Evolutionary conservation across 768 basidiomycete species (phyloP).

Genomic region (Hygrophorus pudorinus): DNA sequence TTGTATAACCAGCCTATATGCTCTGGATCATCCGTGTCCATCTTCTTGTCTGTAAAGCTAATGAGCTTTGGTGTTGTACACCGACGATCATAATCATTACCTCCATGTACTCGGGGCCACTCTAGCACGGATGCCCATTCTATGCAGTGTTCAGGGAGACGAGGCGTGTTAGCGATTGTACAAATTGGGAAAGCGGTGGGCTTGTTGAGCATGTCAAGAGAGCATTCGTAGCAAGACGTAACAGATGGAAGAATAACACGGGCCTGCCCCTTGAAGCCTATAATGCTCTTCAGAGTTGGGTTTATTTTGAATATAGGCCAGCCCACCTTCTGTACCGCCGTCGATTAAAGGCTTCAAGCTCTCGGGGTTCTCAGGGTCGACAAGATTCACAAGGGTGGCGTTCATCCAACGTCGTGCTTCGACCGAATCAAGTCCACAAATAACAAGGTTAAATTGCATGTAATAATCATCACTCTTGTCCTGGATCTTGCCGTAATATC

Average conservation of each 20-base stretch:
- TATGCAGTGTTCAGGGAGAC: slow-evolving; percentile 96
- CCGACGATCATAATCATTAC: slow-evolving; percentile 28
- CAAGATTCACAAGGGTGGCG: slow-evolving; percentile 90
- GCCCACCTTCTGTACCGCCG: slow-evolving; percentile 91
- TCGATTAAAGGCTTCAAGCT: slow-evolving; percentile 95
- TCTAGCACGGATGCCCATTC: slow-evolving; percentile 99
- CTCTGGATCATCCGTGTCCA: slow-evolving; percentile 96
- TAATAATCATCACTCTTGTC: slow-evolving; percentile 95
- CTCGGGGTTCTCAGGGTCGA: slow-evolving; percentile 88
- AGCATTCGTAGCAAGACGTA: slow-evolving; percentile 96
- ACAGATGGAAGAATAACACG: slow-evolving; percentile 93
- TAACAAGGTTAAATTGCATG: slow-evolving; percentile 92
- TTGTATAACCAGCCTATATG: slow-evolving; percentile 92
- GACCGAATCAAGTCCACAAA: slow-evolving; percentile 95
- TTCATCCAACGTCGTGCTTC: slow-evolving; percentile 99
- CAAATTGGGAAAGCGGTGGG: slow-evolving; percentile 96
- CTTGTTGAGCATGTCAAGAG: slow-evolving; percentile 96
- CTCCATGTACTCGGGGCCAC: slow-evolving; percentile 91
- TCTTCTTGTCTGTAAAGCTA: slow-evolving; percentile 64
- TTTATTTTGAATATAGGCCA: not conserved
- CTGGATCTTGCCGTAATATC: slow-evolving; percentile 96
- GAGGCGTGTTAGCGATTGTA: slow-evolving; percentile 97
- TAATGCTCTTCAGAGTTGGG: not conserved
- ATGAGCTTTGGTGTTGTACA: not conserved
- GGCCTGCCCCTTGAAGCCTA: slow-evolving; percentile 98